Evolutionary conservation across 192 early-diverging fungal genomes (phyloP).

Genomic region (Kickxella alabastrina): DNA sequence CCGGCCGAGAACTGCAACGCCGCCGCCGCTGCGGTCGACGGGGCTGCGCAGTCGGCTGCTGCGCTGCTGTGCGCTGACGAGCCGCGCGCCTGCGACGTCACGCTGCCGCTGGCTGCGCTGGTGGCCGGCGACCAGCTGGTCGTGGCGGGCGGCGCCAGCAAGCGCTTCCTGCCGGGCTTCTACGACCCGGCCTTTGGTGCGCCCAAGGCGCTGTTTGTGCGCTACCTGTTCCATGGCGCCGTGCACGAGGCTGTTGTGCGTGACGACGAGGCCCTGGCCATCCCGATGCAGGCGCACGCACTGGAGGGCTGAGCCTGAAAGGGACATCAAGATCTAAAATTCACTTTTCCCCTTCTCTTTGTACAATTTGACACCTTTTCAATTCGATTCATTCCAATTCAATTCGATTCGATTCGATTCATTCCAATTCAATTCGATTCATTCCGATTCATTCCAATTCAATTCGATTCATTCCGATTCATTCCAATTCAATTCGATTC

Average conservation of each 20-base stretch:
- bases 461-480: no score
- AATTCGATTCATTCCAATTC: no score
- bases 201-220: conserved; percentile 76
- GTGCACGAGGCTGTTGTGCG: conserved; percentile 77
- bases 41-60: conserved; percentile 3
- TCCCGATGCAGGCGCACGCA: conserved; percentile 65
- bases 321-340: no score
- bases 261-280: conserved; percentile 74
- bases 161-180: conserved; percentile 89
- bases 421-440: no score
- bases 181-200: conserved; percentile 93
- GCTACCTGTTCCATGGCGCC: conserved; percentile 76
- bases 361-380: no score
- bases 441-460: no score
- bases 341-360: no score
- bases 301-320: conserved; percentile 5
- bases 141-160: conserved; percentile 81
- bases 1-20: conserved; percentile 40
- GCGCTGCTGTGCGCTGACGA: conserved; percentile 27
- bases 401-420: no score
- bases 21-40: conserved; percentile 14
- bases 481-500: no score
- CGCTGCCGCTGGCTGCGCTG: conserved; percentile 77
- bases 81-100: conserved; percentile 68
- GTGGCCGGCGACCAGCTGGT: conserved; percentile 83